These are phyloP conservation scores for Eimeria necatrix DNA, from an alignment of 169 alveolate species.

Conservation along the genomic window DNA sequence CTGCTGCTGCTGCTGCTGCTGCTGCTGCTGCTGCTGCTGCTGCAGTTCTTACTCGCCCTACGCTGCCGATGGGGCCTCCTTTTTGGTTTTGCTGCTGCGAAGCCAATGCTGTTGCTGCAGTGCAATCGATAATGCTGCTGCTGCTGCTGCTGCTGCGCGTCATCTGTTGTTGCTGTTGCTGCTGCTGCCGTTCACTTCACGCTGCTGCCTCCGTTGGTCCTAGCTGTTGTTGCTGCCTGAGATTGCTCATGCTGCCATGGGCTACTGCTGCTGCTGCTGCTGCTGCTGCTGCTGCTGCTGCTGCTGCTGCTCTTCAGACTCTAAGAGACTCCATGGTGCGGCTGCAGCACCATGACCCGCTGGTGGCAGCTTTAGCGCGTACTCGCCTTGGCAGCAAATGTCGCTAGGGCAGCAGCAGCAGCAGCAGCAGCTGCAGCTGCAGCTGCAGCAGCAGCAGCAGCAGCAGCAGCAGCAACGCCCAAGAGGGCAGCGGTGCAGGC, in stretches of 20 bases:
- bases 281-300: not conserved
- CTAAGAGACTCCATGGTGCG: constrained; percentile 24
- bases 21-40: not conserved
- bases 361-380: not conserved
- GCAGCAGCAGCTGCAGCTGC: constrained; percentile 53
- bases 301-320: constrained; percentile 54
- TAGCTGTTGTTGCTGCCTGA: too few species aligned
- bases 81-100: not conserved
- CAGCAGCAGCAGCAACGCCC: constrained; percentile 1
- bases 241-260: not conserved
- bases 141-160: constrained; percentile 7
- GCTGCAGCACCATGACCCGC: constrained; percentile 50
- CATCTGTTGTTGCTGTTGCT: not conserved
- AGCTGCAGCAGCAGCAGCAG: not conserved
- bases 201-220: too few species aligned
- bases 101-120: not conserved
- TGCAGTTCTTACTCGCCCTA: not conserved
- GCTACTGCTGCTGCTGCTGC: not conserved
- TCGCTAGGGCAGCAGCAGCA: constrained; percentile 38
- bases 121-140: not conserved
- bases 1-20: not conserved
- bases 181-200: constrained; percentile 16
- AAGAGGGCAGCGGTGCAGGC: not conserved
- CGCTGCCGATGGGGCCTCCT: not conserved
- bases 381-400: constrained; percentile 16